These are phyloP conservation scores for Wickerhamiella shivajii DNA, from an alignment of 805 yeast species.

Conservation along the genomic window DNA sequence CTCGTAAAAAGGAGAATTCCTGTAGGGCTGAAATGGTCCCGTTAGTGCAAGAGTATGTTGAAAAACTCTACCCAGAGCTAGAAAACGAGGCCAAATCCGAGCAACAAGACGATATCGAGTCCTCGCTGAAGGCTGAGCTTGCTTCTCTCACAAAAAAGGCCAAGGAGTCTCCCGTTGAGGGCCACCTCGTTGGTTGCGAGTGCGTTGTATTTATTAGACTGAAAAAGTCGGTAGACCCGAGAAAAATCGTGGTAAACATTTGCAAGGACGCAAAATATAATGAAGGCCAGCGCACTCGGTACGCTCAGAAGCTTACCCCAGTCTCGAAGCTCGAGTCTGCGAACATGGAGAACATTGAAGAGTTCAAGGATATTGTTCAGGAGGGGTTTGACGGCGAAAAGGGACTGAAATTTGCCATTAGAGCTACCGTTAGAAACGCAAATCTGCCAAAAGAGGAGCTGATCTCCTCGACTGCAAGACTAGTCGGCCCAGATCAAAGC, in stretches of 20 bases:
- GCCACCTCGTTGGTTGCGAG: constrained; percentile 23
- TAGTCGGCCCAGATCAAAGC: constrained; percentile 56
- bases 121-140: constrained; percentile 50
- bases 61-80: constrained; percentile 14
- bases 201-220: constrained; percentile 69
- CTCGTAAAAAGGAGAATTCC: constrained; percentile 51
- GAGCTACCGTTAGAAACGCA: constrained; percentile 66
- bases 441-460: constrained; percentile 60
- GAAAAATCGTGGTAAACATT: constrained; percentile 44
- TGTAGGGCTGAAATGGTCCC: constrained; percentile 17
- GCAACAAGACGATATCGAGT: constrained; percentile 45
- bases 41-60: constrained; percentile 24
- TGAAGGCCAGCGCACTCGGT: constrained; percentile 43
- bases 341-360: constrained; percentile 47
- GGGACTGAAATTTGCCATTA: constrained; percentile 53
- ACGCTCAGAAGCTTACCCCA: constrained; percentile 69
- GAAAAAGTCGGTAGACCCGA: constrained; percentile 67
- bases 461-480: constrained; percentile 53
- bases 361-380: constrained; percentile 41
- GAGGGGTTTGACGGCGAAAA: constrained; percentile 50
- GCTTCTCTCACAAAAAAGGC: constrained; percentile 36
- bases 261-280: constrained; percentile 45
- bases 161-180: constrained; percentile 17
- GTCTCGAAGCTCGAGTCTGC: constrained; percentile 63
- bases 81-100: constrained; percentile 31